Percentiles rank a stretch among this genome's conserved stretches.
Evolutionary conservation across 352 stramenopile genomes (phyloP).

Genomic region (Phytophthora nicotianae): DNA sequence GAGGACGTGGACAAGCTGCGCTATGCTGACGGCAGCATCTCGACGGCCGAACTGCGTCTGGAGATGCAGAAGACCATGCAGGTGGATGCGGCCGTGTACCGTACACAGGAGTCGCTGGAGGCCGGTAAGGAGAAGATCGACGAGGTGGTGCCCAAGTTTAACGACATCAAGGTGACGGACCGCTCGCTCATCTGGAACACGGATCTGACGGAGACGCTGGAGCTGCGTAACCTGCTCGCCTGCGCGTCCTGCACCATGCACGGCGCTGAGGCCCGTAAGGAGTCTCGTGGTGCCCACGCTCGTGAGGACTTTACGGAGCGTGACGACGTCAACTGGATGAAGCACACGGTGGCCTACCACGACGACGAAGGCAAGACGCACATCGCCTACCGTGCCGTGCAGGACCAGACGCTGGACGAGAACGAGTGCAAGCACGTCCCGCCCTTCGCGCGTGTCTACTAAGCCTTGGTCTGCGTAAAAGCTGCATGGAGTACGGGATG

Average conservation of each 20-base stretch:
- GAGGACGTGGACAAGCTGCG: constrained; percentile 90
- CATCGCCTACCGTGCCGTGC: constrained; percentile 92
- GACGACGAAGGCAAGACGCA: constrained; percentile 90
- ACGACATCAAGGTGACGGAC: constrained; percentile 94
- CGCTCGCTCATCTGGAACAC: constrained; percentile 98
- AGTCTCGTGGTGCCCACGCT: constrained; percentile 95
- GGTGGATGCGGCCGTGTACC: constrained; percentile 57
- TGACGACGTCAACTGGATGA: constrained; percentile 97
- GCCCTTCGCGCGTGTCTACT: constrained; percentile 96
- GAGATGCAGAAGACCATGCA: constrained; percentile 74
- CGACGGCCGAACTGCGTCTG: constrained; percentile 87
- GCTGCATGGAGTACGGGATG: constrained; percentile 32
- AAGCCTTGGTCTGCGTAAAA: constrained; percentile 45
- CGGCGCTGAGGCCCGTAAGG: constrained; percentile 93
- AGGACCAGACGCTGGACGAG: constrained; percentile 96
- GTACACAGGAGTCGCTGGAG: constrained; percentile 65
- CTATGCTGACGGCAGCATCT: constrained; percentile 80
- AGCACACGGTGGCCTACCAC: constrained; percentile 96
- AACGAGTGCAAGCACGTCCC: constrained; percentile 94
- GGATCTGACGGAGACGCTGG: constrained; percentile 96
- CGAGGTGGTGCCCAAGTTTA: constrained; percentile 89
- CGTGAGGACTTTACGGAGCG: constrained; percentile 95
- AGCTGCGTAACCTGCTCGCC: constrained; percentile 93
- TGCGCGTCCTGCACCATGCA: constrained; percentile 96
- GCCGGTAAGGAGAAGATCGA: constrained; percentile 90